Conservation (phyloP, 2,329 filamentous ascomycete genomes). For the Fusarium caatingaense region DNA sequence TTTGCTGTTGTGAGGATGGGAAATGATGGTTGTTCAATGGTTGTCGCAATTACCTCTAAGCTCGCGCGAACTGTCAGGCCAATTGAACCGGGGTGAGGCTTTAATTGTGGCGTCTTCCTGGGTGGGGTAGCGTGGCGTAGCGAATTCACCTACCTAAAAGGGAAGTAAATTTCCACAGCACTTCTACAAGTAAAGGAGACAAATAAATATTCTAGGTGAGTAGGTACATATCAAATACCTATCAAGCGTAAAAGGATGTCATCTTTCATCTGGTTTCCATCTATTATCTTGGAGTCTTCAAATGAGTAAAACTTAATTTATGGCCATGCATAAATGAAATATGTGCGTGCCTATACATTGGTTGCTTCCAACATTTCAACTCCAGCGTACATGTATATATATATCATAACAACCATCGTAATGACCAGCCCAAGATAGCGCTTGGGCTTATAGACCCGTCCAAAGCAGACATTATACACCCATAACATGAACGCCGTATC, state of each 20-base stretch:
- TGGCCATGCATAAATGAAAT: not conserved
- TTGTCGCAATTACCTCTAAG: conserved; percentile 40
- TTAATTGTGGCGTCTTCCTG: conserved; percentile 19
- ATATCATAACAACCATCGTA: conserved; percentile 12
- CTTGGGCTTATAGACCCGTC: conserved; percentile 4
- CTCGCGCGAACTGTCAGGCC: conserved; percentile 32
- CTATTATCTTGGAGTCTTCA: not conserved
- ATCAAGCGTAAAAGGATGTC: not conserved
- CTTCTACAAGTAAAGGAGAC: not conserved
- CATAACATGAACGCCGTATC: conserved; percentile 25
- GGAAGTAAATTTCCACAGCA: conserved; percentile 12
- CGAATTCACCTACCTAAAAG: conserved; percentile 25
- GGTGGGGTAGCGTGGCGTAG: conserved; percentile 33
- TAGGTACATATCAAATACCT: not conserved
- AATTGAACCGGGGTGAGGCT: conserved; percentile 18
- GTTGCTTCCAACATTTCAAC: conserved; percentile 11
- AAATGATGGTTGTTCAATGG: conserved; percentile 21
- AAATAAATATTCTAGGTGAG: not conserved
- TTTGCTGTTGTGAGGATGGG: conserved; percentile 27
- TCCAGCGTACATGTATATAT: conserved; percentile 5
- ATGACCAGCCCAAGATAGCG: not conserved
- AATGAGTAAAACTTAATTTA: not conserved
- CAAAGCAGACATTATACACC: conserved; percentile 5
- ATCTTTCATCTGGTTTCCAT: not conserved
- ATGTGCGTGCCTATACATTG: conserved; percentile 16